These are phyloP conservation scores for Linnemannia hyalina DNA, from an alignment of 192 early-diverging fungal genomes.

Conservation along the genomic window DNA sequence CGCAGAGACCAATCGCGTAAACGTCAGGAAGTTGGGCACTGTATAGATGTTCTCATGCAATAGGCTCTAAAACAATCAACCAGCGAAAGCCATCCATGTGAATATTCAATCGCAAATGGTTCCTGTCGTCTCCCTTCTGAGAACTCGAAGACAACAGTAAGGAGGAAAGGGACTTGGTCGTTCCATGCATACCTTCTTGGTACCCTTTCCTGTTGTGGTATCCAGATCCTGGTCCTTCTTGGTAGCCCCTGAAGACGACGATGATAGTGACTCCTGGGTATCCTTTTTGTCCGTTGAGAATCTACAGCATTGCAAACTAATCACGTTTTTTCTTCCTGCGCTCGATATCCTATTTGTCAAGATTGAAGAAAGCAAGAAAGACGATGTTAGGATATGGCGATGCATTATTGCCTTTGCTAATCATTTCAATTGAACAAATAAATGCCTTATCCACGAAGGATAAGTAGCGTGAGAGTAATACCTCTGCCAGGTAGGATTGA, in stretches of 20 bases:
- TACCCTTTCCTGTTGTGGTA: slow-evolving; percentile 11
- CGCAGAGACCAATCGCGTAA: slow-evolving; percentile 80
- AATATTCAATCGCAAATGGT: neutral
- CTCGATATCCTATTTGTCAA: slow-evolving; percentile 19
- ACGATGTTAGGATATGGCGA: neutral
- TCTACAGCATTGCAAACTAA: slow-evolving; percentile 17
- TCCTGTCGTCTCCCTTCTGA: neutral
- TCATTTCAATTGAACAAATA: neutral
- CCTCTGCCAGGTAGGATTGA: slow-evolving; percentile 31
- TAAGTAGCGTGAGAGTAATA: neutral
- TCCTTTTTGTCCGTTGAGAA: slow-evolving; percentile 33
- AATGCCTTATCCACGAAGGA: neutral
- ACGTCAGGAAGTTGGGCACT: slow-evolving; percentile 90
- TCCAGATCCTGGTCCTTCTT: slow-evolving; percentile 5
- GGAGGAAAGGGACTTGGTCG: neutral
- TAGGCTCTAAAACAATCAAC: neutral
- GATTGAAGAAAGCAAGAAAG: neutral
- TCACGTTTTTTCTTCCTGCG: slow-evolving; percentile 8
- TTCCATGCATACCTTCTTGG: slow-evolving; percentile 40
- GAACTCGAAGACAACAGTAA: neutral
- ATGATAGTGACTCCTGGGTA: neutral
- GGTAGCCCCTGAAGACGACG: neutral
- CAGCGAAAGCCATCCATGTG: neutral
- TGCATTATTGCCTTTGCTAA: neutral
- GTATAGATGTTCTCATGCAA: slow-evolving; percentile 88